Evolutionary conservation across 345 rosid genomes (phyloP), one percentile per base, ranked within the genome.

Genomic region (Odontarrhena argentea): DNA sequence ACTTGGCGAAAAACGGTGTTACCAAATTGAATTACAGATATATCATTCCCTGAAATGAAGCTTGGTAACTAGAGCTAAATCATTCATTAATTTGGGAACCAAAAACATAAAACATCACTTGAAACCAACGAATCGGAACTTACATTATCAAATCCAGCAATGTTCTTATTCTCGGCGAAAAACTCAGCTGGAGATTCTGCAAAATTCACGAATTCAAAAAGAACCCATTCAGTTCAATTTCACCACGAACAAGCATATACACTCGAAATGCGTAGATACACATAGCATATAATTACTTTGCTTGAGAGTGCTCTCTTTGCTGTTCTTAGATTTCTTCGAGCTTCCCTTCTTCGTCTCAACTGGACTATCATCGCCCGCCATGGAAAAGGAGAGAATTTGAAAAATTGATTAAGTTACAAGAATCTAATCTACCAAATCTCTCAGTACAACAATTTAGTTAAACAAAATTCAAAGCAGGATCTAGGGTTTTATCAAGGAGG

Each of bases 121-220:
- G 7, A 68, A 51, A 68, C 32, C 6, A 52, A 50, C 14, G 12
- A 58, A 69, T 45, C 13, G 9, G 11, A 60, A 72, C 91, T 81
- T 67, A 90, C 98, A 64, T 90, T 93, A 67, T 90, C 98, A 40
- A 93, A 93, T n/a, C 98, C 98, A 63, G 98, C 97, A 57, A 93
- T 88, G 78, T 93, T 93, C 82, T 93, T 90, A 80, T 90, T 93
- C 85, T 93, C 98, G 6, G 98, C 98, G 50, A 93, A 93, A 79
- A 93, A 93, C 77, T 93, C 98, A 26, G 97, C 98, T 12, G 96
- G 98, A 67, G 96, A 93, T 84, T 90, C 97, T 93, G 89, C 83
- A 70, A 47, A 47, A 55, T 37, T 45, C 55, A 63, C 64, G 35
- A 43, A 49, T 47, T 60, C 6, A 42, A 50, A 56, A 30, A 9